A percentile compares a stretch with the other conserved stretches of the same genome.
These are phyloP conservation scores for Veloporphyrellus conicus DNA, from an alignment of 1,284 basidiomycete species.

Conservation along the genomic window DNA sequence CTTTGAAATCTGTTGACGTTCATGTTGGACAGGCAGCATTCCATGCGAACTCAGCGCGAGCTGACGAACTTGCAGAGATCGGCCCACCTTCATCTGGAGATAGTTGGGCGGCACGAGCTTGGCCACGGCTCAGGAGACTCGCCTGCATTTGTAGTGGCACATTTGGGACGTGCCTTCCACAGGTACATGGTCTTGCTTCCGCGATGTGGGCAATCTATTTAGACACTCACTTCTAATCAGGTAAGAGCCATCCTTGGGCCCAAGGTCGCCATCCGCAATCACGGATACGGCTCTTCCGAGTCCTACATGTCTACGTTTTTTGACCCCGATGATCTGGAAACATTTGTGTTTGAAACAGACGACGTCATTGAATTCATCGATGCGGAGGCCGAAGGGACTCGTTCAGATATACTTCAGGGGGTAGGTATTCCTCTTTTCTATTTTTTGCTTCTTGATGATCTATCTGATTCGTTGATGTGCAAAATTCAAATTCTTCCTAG, in stretches of 20 bases:
- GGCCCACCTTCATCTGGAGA: conserved; percentile 10
- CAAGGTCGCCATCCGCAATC: conserved; percentile 10
- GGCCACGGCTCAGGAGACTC: conserved; percentile 13
- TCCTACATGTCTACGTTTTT: conserved; percentile 10
- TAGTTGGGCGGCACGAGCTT: conserved; percentile 16
- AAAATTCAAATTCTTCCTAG: neutral
- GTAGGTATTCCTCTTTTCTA: neutral
- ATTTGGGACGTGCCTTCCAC: conserved; percentile 14
- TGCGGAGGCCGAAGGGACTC: neutral
- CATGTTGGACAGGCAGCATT: conserved; percentile 2
- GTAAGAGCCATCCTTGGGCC: conserved; percentile 11
- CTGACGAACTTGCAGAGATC: conserved; percentile 10
- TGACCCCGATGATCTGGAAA: conserved; percentile 5
- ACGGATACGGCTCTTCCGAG: conserved; percentile 13
- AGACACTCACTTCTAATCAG: neutral
- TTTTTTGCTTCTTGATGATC: neutral
- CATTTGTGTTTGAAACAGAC: conserved; percentile 9
- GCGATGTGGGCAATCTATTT: too few species aligned
- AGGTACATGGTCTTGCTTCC: neutral
- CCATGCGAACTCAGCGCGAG: conserved; percentile 7
- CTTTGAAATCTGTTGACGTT: neutral
- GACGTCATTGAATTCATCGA: conserved; percentile 14
- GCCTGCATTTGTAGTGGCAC: conserved; percentile 11
- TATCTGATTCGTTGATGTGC: neutral
- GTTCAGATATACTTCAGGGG: conserved; percentile 8